phyloP scores from a whole-genome alignment of 805 yeast species.

The Tetrapisispora arboricola region DNA sequence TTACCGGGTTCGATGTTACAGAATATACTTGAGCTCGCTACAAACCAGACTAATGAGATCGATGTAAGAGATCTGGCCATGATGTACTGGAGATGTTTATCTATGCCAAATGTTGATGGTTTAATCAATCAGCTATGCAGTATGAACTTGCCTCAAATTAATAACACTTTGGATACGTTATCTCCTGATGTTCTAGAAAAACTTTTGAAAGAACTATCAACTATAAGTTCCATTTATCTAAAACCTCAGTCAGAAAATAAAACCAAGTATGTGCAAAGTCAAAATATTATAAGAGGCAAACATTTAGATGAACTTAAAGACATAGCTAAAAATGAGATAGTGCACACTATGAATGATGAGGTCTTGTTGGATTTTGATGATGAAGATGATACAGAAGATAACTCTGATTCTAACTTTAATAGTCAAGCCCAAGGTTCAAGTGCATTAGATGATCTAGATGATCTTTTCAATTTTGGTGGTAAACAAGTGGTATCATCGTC shows the following conservation, averaged over 20 bases:
- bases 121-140: conserved; percentile 24
- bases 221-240: conserved; percentile 82
- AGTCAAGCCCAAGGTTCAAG: conserved; percentile 19
- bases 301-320: conserved; percentile 70
- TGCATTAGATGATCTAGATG: conserved; percentile 65
- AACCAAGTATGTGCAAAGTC: conserved; percentile 31
- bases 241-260: conserved; percentile 59
- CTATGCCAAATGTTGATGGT: conserved; percentile 30
- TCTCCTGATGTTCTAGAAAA: conserved; percentile 59
- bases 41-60: conserved; percentile 56
- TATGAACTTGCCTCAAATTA: conserved; percentile 53
- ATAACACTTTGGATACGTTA: conserved; percentile 61
- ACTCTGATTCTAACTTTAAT: conserved; percentile 10
- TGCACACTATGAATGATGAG: conserved; percentile 56
- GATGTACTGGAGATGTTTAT: conserved; percentile 68
- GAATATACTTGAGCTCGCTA: conserved; percentile 48
- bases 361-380: conserved; percentile 80
- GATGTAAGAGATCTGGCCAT: conserved; percentile 76
- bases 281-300: conserved; percentile 34
- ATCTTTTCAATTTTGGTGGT: conserved; percentile 42
- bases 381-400: conserved; percentile 32
- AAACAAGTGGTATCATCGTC: conserved; percentile 4
- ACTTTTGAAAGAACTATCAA: conserved; percentile 65
- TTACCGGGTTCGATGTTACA: conserved; percentile 43
- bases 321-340: conserved; percentile 67